Conservation (phyloP, 768 basidiomycete genomes). For the Auriculariales sp. region DNA sequence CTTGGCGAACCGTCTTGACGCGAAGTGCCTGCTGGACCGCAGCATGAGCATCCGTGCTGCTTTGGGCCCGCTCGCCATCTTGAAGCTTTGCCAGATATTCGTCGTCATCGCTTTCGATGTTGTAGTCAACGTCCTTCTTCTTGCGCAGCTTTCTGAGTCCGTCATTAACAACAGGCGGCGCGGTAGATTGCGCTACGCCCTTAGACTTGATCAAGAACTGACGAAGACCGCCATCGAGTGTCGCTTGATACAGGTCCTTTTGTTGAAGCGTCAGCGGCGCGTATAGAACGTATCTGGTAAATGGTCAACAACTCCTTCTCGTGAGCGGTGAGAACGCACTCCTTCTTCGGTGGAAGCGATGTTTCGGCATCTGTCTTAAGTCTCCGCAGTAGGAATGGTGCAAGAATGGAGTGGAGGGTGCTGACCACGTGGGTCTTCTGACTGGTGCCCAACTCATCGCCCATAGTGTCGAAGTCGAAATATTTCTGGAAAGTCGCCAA, state of each 20-base stretch:
- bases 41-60: conserved; percentile 21
- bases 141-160: conserved; percentile 17
- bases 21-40: conserved; percentile 40
- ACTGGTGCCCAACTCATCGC: conserved; percentile 37
- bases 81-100: conserved; percentile 52
- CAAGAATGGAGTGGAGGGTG: conserved; percentile 78
- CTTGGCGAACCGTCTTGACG: conserved; percentile 61
- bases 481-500: conserved; percentile 83
- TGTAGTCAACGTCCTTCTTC: conserved; percentile 28
- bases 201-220: conserved; percentile 29
- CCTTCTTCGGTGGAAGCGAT: too few relatives aligned
- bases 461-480: conserved; percentile 63
- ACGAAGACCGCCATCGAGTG: conserved; percentile 58
- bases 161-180: conserved; percentile 18
- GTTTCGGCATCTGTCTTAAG: conserved; percentile 80
- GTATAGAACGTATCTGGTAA: conserved; percentile 62
- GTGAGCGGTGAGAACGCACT: conserved; percentile 6
- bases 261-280: conserved; percentile 76
- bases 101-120: conserved; percentile 44
- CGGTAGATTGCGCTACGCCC: conserved; percentile 18
- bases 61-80: conserved; percentile 22
- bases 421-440: conserved; percentile 56
- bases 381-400: conserved; percentile 86
- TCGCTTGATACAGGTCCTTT: conserved; percentile 70
- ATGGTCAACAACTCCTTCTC: background rate